Conservation (phyloP, 495 filamentous ascomycete genomes). For the Penicillium paxilli region DNA sequence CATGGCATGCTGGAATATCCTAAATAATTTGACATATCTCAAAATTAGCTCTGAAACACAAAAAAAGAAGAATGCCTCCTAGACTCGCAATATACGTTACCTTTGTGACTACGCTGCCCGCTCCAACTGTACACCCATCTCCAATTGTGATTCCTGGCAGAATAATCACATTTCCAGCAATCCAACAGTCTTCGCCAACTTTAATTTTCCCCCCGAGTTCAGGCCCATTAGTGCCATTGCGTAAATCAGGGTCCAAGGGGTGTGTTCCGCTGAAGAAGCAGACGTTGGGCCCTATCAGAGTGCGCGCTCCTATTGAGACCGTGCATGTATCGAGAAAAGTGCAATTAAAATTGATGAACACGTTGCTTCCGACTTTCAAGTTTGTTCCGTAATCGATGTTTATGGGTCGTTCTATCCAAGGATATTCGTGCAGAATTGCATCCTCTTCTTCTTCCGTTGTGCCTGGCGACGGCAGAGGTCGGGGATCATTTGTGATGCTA, state of each 20-base stretch:
- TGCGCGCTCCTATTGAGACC: slow-evolving; percentile 76
- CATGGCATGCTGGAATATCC: slow-evolving; percentile 64
- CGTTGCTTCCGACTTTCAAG: slow-evolving; percentile 61
- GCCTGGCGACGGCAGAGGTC: slow-evolving; percentile 59
- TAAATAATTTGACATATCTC: slow-evolving; percentile 9
- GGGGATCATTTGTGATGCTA: slow-evolving; percentile 60
- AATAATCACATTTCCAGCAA: slow-evolving; percentile 76
- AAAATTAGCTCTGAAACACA: background rate
- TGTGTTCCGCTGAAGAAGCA: slow-evolving; percentile 71
- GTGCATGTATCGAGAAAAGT: slow-evolving; percentile 76
- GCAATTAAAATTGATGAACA: slow-evolving; percentile 77
- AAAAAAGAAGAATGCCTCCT: background rate
- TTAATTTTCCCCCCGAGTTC: slow-evolving; percentile 73
- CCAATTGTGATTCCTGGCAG: slow-evolving; percentile 84
- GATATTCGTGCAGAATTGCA: slow-evolving; percentile 53
- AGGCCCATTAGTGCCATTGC: slow-evolving; percentile 73
- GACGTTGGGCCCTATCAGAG: slow-evolving; percentile 77
- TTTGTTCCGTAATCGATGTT: slow-evolving; percentile 77
- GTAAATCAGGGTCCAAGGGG: slow-evolving; percentile 68
- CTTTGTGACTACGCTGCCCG: slow-evolving; percentile 87
- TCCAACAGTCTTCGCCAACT: slow-evolving; percentile 87
- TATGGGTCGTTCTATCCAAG: slow-evolving; percentile 71
- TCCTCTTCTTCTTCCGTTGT: slow-evolving; percentile 55
- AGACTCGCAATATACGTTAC: slow-evolving; percentile 44
- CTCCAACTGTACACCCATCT: slow-evolving; percentile 72